Conservation (phyloP, 208 protist species). For the Tritrichomonas foetus region DNA sequence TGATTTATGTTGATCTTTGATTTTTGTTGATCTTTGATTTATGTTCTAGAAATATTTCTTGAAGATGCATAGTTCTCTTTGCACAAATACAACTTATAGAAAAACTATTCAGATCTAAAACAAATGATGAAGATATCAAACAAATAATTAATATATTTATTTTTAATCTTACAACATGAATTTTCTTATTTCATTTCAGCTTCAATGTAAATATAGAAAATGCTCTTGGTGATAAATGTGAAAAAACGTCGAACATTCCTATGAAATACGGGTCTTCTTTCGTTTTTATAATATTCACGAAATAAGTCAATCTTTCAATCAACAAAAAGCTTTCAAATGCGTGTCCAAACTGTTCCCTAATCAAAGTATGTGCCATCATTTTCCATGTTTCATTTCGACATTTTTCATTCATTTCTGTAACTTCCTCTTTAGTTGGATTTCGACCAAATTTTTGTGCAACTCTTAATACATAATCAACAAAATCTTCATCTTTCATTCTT, state of each 20-base stretch:
- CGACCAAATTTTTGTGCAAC: background rate
- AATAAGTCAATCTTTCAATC: background rate
- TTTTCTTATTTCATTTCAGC: no score
- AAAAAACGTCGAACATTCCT: constrained; percentile 6
- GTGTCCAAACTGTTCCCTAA: background rate
- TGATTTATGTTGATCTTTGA: no score
- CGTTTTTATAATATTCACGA: background rate
- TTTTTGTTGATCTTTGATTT: no score
- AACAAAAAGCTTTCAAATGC: background rate
- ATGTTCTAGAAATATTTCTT: no score
- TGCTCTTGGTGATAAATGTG: background rate
- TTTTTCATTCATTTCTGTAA: background rate
- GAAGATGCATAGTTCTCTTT: no score
- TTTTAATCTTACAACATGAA: no score
- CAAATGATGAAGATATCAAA: no score
- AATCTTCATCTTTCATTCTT: background rate
- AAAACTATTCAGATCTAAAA: no score
- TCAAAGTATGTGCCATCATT: background rate
- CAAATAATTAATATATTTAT: no score
- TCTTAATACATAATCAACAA: background rate
- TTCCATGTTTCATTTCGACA: background rate
- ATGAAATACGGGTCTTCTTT: background rate
- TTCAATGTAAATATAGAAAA: background rate
- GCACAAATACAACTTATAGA: no score
- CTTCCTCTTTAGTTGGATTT: background rate